Evolutionary conservation across 2,329 filamentous ascomycete species (phyloP).

Genomic region (Aureobasidium sp.): DNA sequence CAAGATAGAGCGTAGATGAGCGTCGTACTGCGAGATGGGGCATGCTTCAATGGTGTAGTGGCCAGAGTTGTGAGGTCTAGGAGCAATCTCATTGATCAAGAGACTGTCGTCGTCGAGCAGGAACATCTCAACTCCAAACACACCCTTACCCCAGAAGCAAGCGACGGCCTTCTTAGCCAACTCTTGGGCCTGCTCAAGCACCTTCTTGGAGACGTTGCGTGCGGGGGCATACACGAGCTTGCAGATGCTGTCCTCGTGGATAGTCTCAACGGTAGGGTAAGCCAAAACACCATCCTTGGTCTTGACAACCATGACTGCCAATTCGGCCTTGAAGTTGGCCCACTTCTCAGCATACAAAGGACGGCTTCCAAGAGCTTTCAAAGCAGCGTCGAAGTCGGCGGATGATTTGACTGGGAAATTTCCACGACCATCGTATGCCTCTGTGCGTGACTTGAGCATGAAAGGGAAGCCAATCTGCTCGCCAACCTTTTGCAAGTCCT

Average conservation of each 20-base stretch:
- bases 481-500: constrained; percentile 56
- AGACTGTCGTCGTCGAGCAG: constrained; percentile 62
- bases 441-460: constrained; percentile 86
- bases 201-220: constrained; percentile 53
- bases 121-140: constrained; percentile 97
- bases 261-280: constrained; percentile 86
- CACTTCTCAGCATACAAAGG: constrained; percentile 85
- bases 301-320: constrained; percentile 91
- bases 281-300: constrained; percentile 66
- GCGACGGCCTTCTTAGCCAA: constrained; percentile 72
- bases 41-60: constrained; percentile 94
- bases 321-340: constrained; percentile 74
- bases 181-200: constrained; percentile 59
- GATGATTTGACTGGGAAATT: constrained; percentile 57
- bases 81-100: constrained; percentile 80
- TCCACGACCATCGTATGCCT: constrained; percentile 85
- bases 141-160: constrained; percentile 76
- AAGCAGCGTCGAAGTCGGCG: constrained; percentile 54
- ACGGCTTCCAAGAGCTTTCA: constrained; percentile 57
- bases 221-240: constrained; percentile 85
- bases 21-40: constrained; percentile 82
- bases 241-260: constrained; percentile 94
- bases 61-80: constrained; percentile 80
- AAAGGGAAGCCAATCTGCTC: constrained; percentile 66
- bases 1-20: constrained; percentile 78